phyloP scores from a whole-genome alignment of 2,329 filamentous ascomycete genomes.

The Fusarium sp. region DNA sequence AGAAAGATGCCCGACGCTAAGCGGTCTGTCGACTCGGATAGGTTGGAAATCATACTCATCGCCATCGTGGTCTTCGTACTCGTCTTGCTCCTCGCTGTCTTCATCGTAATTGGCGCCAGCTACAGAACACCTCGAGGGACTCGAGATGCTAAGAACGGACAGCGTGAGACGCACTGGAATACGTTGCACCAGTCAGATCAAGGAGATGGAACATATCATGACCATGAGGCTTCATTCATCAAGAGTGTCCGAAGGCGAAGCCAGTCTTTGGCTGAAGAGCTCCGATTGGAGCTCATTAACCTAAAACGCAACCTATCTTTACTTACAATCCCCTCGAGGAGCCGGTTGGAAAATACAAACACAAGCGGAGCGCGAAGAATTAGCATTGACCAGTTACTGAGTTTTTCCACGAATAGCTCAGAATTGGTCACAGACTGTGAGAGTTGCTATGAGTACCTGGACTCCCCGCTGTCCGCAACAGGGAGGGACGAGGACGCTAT shows the following conservation, averaged over 20 bases:
- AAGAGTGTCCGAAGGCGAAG: slow-evolving; percentile 41
- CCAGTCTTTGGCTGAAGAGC: slow-evolving; percentile 37
- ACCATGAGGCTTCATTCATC: slow-evolving; percentile 35
- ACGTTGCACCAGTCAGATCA: slow-evolving; percentile 18
- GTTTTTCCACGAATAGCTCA: slow-evolving; percentile 18
- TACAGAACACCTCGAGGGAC: slow-evolving; percentile 23
- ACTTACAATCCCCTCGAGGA: slow-evolving; percentile 10
- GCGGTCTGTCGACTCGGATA: slow-evolving; percentile 41
- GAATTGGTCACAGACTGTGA: slow-evolving; percentile 25
- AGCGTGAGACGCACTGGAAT: slow-evolving; percentile 31
- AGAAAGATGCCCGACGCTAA: slow-evolving; percentile 37
- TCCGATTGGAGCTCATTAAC: slow-evolving; percentile 36
- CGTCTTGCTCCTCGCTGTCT: slow-evolving; percentile 44
- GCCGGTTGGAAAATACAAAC: neutral
- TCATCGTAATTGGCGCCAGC: slow-evolving; percentile 44
- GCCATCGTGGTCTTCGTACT: slow-evolving; percentile 47
- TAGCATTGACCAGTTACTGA: slow-evolving; percentile 33
- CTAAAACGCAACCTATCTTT: slow-evolving; percentile 32
- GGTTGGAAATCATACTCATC: slow-evolving; percentile 48
- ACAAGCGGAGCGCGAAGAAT: slow-evolving; percentile 7
- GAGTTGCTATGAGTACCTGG: slow-evolving; percentile 30
- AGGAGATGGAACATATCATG: slow-evolving; percentile 18
- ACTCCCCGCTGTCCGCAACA: slow-evolving; percentile 35
- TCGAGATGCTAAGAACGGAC: slow-evolving; percentile 28
- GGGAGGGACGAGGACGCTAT: slow-evolving; percentile 33